These are phyloP conservation scores for Penicillium sp. DNA, from an alignment of 2,329 filamentous ascomycete genomes.

Conservation along the genomic window DNA sequence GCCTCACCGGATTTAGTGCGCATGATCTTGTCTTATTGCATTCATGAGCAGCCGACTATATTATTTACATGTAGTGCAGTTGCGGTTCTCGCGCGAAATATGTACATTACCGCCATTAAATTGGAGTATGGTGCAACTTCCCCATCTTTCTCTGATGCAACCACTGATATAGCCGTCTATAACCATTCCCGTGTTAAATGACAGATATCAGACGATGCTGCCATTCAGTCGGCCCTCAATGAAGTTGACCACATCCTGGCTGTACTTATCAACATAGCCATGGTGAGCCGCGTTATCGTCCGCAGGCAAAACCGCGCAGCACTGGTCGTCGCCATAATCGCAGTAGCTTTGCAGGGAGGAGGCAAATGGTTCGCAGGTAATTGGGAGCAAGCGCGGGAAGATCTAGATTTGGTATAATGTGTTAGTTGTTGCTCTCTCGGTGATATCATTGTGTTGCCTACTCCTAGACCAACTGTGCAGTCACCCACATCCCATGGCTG, in stretches of 20 bases:
- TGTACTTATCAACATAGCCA: constrained; percentile 11
- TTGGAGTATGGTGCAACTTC: background rate
- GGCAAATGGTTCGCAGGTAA: constrained; percentile 14
- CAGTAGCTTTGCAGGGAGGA: constrained; percentile 18
- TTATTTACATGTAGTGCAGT: background rate
- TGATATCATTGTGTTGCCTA: background rate
- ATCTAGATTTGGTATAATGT: background rate
- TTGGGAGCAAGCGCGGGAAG: constrained; percentile 7
- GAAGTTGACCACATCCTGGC: constrained; percentile 18
- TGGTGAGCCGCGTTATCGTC: constrained; percentile 16
- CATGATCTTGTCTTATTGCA: too few relatives aligned
- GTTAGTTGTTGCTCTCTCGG: background rate
- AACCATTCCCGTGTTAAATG: background rate
- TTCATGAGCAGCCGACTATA: background rate
- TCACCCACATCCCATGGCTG: constrained; percentile 9
- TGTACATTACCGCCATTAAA: background rate
- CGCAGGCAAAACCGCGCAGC: constrained; percentile 7
- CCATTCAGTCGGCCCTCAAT: constrained; percentile 9
- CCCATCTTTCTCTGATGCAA: background rate
- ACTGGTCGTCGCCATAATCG: constrained; percentile 14
- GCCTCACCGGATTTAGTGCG: too few relatives aligned
- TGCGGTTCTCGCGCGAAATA: background rate
- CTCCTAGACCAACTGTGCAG: constrained; percentile 6
- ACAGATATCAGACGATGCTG: background rate
- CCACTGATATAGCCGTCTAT: background rate